Conservation (phyloP, 345 rosid genomes). For the Geranium rotundifolium region DNA sequence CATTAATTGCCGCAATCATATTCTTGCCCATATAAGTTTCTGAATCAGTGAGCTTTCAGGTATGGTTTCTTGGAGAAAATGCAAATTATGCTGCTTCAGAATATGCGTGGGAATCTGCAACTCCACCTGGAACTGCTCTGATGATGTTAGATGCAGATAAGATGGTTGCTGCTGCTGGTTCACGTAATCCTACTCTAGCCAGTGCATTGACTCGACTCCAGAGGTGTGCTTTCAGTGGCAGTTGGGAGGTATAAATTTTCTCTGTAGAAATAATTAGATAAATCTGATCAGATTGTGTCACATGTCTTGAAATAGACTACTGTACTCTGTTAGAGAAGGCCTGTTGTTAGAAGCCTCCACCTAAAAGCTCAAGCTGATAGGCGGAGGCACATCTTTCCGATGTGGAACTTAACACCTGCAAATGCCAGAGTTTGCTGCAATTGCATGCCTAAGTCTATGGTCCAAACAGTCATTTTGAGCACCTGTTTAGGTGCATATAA, state of each 20-base stretch:
- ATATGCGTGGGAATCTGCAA: constrained; percentile 99
- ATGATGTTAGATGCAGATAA: constrained; percentile 99
- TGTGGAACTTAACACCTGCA: not conserved
- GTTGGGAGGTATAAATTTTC: constrained; percentile 91
- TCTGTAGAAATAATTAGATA: not conserved
- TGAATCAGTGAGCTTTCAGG: constrained; percentile 36
- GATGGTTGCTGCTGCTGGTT: constrained; percentile 99
- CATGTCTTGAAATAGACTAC: not conserved
- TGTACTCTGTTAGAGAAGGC: not conserved
- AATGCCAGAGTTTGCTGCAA: not conserved
- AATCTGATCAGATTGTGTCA: not conserved
- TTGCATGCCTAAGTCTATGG: not conserved
- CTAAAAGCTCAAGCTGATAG: no score
- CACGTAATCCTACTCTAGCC: constrained; percentile 96
- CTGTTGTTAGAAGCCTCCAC: no score
- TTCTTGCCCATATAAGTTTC: not conserved
- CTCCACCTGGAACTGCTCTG: constrained; percentile 99
- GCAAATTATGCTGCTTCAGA: constrained; percentile 99
- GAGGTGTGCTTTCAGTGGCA: constrained; percentile 98
- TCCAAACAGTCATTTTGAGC: not conserved
- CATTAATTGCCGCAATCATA: not conserved
- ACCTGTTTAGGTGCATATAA: not conserved
- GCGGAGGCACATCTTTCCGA: no score
- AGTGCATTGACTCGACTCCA: constrained; percentile 97
- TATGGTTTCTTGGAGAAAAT: constrained; percentile 99